A percentile compares a stretch with the other conserved stretches of the same genome.
Conservation (phyloP, 2,329 filamentous ascomycete genomes). For the Nannizziopsis barbatae region DNA sequence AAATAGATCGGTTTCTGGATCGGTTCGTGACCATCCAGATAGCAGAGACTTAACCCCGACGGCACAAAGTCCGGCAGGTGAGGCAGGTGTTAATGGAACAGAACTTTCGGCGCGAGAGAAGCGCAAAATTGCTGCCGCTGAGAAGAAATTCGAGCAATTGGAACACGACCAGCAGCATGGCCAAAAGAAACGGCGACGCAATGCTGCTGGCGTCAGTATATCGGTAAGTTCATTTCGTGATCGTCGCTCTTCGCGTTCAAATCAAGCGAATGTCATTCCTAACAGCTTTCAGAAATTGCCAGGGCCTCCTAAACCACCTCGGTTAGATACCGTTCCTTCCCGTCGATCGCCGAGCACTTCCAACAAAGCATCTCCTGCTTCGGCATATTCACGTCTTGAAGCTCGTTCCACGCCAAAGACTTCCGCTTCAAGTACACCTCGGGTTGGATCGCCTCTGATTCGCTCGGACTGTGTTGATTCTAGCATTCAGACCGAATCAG, state of each 20-base stretch:
- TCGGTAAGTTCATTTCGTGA: not conserved
- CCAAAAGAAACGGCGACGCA: constrained; percentile 41
- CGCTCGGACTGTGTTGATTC: constrained; percentile 31
- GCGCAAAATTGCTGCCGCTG: constrained; percentile 52
- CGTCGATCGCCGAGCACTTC: constrained; percentile 30
- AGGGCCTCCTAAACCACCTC: constrained; percentile 10
- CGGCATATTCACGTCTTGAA: constrained; percentile 17
- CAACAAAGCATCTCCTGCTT: constrained; percentile 21
- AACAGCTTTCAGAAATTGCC: not conserved
- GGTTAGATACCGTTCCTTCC: constrained; percentile 21
- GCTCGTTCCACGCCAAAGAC: constrained; percentile 24
- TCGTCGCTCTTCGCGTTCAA: not conserved
- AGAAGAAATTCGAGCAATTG: constrained; percentile 51
- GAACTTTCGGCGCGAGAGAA: constrained; percentile 52
- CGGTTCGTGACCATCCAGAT: constrained; percentile 43
- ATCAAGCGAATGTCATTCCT: not conserved
- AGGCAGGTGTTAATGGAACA: constrained; percentile 30
- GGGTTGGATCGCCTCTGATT: constrained; percentile 19
- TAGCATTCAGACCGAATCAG: constrained; percentile 35
- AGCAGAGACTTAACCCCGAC: constrained; percentile 54
- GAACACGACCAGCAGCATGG: constrained; percentile 44
- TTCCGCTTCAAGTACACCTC: constrained; percentile 24
- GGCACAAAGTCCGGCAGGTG: constrained; percentile 39
- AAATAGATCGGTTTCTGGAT: constrained; percentile 47
- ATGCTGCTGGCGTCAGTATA: not conserved